Percentiles rank a stretch among this genome's conserved stretches.
Conservation (phyloP, 2,329 filamentous ascomycete genomes). For the Eurotiales sp. region DNA sequence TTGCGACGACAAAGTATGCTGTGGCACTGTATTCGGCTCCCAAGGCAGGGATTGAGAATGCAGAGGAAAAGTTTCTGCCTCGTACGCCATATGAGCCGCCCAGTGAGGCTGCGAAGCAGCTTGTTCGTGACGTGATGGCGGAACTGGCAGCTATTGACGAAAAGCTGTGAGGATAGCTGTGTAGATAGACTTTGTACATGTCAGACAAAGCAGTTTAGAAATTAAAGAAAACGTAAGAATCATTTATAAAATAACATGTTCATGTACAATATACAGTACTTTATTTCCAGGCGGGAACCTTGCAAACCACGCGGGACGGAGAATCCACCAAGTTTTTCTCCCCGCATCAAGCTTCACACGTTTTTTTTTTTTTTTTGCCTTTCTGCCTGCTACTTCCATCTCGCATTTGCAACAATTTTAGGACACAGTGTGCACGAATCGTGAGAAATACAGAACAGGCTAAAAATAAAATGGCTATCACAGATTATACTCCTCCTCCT, state of each 20-base stretch:
- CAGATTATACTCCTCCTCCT: slow-evolving; percentile 22
- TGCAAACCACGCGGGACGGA: not conserved
- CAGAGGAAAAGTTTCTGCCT: slow-evolving; percentile 56
- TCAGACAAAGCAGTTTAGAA: not conserved
- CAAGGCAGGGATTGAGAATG: slow-evolving; percentile 57
- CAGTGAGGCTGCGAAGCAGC: slow-evolving; percentile 42
- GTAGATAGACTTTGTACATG: not conserved
- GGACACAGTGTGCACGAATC: too few relatives aligned
- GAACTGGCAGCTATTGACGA: slow-evolving; percentile 41
- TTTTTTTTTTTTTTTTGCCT: not conserved
- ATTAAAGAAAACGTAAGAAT: not conserved
- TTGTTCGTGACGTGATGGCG: slow-evolving; percentile 39
- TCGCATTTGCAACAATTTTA: too few relatives aligned
- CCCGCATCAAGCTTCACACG: slow-evolving; percentile 7
- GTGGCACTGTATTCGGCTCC: slow-evolving; percentile 58
- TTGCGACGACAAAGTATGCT: slow-evolving; percentile 66
- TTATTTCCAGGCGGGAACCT: too few relatives aligned
- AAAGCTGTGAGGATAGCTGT: slow-evolving; percentile 15
- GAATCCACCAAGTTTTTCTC: not conserved
- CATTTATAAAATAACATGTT: too few relatives aligned
- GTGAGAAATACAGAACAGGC: not conserved
- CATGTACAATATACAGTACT: too few relatives aligned
- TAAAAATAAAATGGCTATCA: not conserved
- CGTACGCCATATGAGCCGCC: slow-evolving; percentile 58
- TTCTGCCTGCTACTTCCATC: not conserved